Base-by-base conservation (phyloP, 2,329 filamentous ascomycete species). In the Ophiostoma tasmaniense region DNA sequence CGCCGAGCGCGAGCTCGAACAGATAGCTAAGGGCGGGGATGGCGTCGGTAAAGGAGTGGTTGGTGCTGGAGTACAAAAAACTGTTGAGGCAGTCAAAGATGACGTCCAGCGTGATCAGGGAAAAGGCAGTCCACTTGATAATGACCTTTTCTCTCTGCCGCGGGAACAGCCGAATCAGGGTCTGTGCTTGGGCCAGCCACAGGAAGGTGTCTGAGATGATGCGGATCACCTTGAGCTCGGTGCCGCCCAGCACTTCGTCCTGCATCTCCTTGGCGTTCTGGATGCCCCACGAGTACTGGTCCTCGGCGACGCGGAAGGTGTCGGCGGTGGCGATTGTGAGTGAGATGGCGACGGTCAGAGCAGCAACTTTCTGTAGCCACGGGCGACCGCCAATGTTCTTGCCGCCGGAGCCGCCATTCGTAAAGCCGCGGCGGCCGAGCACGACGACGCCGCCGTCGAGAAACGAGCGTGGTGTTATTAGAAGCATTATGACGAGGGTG, bases 51-150 rank as follows among this genome's bases (percentile, higher is more conserved):
- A 97, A 97, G 72, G 88, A 88, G 65, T 80, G 84, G 42, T 84
- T 82, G 17, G 80, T 81, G 28, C 79, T 78, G 4, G 79, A 79
- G 73, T 84, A 87, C 67, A 82, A 77, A 75, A 98, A 98, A 75
- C 91, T 95, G 81, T 97, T 96, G 70, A 98, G 85, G 65, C 90
- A 92, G 75, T 90, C 93, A 78, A 99, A 99, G 13, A 93, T 87
- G 61, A 94, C 89, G 76, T 98, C 94, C 70, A 97, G 84, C 0
- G 92, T 87, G 75, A 99, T 97, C 69, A 99, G 85, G 2, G 90
- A 93, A 76, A 98, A 97, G 1, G 94, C 95, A 20, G 94, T 92
- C 94, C 94, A 99, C 80, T 98, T 98, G 80, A 99, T 99, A 73
- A 98, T 91, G 67, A 98, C 89, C 80, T 98, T 98, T 80, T 99